Evolutionary conservation across 2,329 filamentous ascomycete genomes (phyloP).

Genomic region (Fusarium concolor): DNA sequence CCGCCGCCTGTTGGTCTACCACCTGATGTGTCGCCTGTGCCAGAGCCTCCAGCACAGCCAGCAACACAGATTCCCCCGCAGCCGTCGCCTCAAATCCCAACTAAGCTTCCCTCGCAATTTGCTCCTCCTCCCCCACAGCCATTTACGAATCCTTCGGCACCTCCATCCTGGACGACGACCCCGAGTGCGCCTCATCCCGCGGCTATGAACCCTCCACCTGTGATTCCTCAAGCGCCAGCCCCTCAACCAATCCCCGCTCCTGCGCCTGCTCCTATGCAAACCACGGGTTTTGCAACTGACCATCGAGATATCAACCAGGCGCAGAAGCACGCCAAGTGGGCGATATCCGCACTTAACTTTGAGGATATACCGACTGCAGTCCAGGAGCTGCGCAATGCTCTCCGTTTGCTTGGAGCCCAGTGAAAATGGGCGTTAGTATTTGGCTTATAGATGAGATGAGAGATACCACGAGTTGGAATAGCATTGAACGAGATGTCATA

Average conservation of each 20-base stretch:
- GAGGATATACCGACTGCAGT: conserved; percentile 94
- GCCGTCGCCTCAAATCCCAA: conserved; percentile 46
- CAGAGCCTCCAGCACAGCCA: conserved; percentile 23
- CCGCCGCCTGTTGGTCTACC: conserved; percentile 30
- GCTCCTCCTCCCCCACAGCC: conserved; percentile 40
- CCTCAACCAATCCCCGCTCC: conserved; percentile 26
- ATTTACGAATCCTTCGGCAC: conserved; percentile 31
- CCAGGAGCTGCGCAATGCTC: conserved; percentile 80
- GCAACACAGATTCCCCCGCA: conserved; percentile 45
- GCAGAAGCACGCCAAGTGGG: conserved; percentile 97
- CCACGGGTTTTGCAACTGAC: conserved; percentile 31
- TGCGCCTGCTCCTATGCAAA: conserved; percentile 22
- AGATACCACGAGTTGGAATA: conserved; percentile 32
- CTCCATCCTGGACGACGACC: conserved; percentile 39
- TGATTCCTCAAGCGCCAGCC: conserved; percentile 30
- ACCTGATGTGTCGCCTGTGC: conserved; percentile 22
- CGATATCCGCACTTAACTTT: conserved; percentile 95
- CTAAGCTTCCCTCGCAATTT: conserved; percentile 41
- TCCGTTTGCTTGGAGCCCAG: conserved; percentile 74
- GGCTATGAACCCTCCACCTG: conserved; percentile 38
- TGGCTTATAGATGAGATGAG: conserved; percentile 25
- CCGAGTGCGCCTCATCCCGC: conserved; percentile 39
- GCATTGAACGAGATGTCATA: conserved; percentile 11
- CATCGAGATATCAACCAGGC: conserved; percentile 77
- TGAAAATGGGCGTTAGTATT: conserved; percentile 25